Evolutionary conservation across 805 yeast species (phyloP).

Genomic region (Starmerella floricola): DNA sequence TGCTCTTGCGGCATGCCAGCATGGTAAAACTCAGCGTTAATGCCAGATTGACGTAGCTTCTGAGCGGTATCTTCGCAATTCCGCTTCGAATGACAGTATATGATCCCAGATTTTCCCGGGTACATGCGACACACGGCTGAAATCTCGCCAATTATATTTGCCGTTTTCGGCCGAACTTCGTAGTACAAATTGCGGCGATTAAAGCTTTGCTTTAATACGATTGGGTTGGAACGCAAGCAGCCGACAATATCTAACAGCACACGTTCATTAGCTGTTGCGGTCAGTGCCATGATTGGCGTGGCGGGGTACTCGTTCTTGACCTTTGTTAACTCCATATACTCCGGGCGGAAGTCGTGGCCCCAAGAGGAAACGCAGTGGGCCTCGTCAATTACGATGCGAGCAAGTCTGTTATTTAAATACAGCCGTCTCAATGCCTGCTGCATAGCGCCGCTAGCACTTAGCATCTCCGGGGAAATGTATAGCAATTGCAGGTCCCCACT

Average conservation of each 20-base stretch:
- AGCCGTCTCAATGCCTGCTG: constrained; percentile 49
- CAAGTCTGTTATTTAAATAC: constrained; percentile 45
- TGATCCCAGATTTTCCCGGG: constrained; percentile 61
- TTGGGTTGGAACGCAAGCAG: constrained; percentile 49
- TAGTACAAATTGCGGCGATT: constrained; percentile 77
- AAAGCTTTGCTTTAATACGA: constrained; percentile 76
- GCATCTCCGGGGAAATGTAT: constrained; percentile 91
- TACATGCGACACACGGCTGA: constrained; percentile 31
- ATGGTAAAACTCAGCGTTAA: constrained; percentile 67
- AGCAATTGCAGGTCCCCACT: constrained; percentile 62
- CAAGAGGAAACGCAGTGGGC: constrained; percentile 97
- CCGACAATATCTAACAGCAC: constrained; percentile 78
- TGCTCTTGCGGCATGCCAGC: constrained; percentile 87
- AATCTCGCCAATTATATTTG: constrained; percentile 11
- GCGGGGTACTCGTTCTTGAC: constrained; percentile 64
- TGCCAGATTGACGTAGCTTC: constrained; percentile 43
- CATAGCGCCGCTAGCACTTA: constrained; percentile 59
- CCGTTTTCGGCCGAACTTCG: constrained; percentile 52
- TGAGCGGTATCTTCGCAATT: constrained; percentile 74
- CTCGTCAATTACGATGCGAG: constrained; percentile 87
- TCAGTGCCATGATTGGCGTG: constrained; percentile 87
- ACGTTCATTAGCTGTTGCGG: constrained; percentile 91
- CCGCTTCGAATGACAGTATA: constrained; percentile 83
- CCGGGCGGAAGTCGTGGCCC: constrained; percentile 98
- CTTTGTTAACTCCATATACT: constrained; percentile 66